Evolutionary conservation across 306 rosid genomes (phyloP), one percentile per base, ranked within the genome.

Genomic region (Glycine soja): DNA sequence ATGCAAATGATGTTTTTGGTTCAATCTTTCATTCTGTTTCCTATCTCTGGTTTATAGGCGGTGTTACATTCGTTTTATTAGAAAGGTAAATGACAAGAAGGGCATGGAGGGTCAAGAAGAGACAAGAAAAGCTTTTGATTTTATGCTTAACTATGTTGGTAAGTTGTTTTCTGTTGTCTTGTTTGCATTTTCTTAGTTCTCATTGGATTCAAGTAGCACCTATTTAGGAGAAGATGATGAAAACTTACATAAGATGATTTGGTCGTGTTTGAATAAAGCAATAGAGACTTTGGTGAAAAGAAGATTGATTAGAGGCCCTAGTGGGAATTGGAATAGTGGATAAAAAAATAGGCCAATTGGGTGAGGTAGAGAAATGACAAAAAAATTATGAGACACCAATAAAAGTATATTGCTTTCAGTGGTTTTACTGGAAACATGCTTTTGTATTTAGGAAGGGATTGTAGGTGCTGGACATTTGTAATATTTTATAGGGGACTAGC

Each of bases 21-120:
- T 77, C 24, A 56, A 42, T 57, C 70, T 85, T 63, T 76, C 10
- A 38, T 72, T 64, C 6, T 81, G 48, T 79, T 75, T 74, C 71
- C 82, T 79, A 73, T 86, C 65, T 67, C 34, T 81, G 62, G 53
- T 66, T 86, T 82, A 68, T 67, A 95, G 99, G 98, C 85, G 94
- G 64, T 95, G 97, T 85, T 95, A 95, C 88, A 95, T 93, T 83
- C 97, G 92, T 77, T 95, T 92, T 84, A 93, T 95, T 74, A 91
- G 91, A 87, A 95, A 89, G 88, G 93, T 63, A 71, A 95, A 95
- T 81, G 97, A 95, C 52, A 87, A 86, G 87, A 95, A 88, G 85
- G 97, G 99, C 64, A 32, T 85, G 59, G 99, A 95, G 85, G 99
- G 99, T 84, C 98, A 93, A 85, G 99, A 95, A 84, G 99, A 95